Evolutionary conservation across 495 filamentous ascomycete genomes (phyloP), one percentile per base, ranked within the genome.

Genomic region (Neurospora terricola): DNA sequence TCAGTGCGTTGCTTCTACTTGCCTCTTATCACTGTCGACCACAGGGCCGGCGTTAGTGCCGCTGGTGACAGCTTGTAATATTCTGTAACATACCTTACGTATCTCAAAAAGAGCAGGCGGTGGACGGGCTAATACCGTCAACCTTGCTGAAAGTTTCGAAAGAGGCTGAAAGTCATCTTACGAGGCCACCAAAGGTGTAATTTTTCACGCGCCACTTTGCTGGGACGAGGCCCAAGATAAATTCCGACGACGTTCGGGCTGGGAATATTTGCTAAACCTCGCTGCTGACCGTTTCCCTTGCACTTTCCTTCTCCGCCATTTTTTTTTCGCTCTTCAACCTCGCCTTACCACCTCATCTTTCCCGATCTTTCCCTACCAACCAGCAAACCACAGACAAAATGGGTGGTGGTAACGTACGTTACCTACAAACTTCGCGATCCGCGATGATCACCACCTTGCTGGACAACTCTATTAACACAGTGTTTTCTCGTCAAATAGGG

Each of bases 341-440:
- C 54, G 12, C 54, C 18, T 36, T 66, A 66, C 54, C 27, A 66
- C 27, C 42, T 45, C 34, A 34, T 34, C 30, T 34, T 34, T 34
- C 42, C 54, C 30, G 12, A 34, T 8, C 34, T 23, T 48, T 69
- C 16, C 36, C 69, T 42, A 23, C 38, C 39, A 69, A 73, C 70
- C 27, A 70, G 18, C 8, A 40, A 71, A 48, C 23, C 4, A 73
- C 48, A 62, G 38, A 27, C 75, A 84, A 77, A 76, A 87, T 87
- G 86, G 86, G 86, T 73, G 80, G 80, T 42, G 80, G 80, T 73
- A 88, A 88, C 84, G 86, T 87, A 84, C 70, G 84, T 80, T 9
- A 34, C 34, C 34, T 66, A 66, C 3, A 34, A 66, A 36, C 27
- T 18, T 62, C 30, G 16, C 14, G 54, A 66, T 66, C 54, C 12